phyloP scores from a whole-genome alignment of 2,329 filamentous ascomycete genomes.

The Ophiostoma ips region DNA sequence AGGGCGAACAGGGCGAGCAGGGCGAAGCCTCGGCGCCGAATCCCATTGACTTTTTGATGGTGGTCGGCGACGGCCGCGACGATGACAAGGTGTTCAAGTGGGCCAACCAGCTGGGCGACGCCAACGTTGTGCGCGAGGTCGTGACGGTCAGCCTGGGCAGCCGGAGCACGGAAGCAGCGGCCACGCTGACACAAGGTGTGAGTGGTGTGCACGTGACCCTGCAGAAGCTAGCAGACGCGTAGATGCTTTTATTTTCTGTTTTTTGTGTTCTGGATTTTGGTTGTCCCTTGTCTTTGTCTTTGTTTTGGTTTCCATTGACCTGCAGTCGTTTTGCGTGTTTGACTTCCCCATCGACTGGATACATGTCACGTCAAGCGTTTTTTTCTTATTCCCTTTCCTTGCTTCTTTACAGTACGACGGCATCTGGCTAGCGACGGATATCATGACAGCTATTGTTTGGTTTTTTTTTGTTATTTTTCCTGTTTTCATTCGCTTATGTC shows the following conservation, averaged over 20 bases:
- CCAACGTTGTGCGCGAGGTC: conserved; percentile 50
- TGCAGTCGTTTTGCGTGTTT: too few species aligned
- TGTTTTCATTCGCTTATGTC: neutral
- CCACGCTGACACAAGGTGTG: conserved; percentile 79
- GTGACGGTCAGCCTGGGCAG: conserved; percentile 77
- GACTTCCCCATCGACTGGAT: too few species aligned
- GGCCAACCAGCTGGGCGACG: conserved; percentile 62
- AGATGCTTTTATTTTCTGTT: neutral
- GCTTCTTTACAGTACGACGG: neutral
- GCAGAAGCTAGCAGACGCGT: conserved; percentile 9
- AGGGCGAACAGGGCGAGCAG: conserved; percentile 18
- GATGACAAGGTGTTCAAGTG: conserved; percentile 91
- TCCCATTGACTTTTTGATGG: conserved; percentile 73
- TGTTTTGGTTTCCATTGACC: too few species aligned
- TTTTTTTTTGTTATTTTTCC: neutral
- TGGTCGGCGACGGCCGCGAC: conserved; percentile 80
- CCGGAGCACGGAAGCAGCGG: conserved; percentile 75
- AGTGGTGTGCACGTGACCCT: conserved; percentile 40
- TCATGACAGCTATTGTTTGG: conserved; percentile 1
- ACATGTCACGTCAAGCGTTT: too few species aligned
- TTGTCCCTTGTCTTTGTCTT: neutral
- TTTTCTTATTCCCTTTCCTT: neutral
- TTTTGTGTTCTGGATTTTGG: neutral
- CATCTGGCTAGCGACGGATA: neutral
- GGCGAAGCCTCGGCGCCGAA: conserved; percentile 10